Percentiles rank a stretch among this genome's conserved stretches.
These are phyloP conservation scores for Phylloporus sp. DNA, from an alignment of 1,284 basidiomycete species.

Conservation along the genomic window DNA sequence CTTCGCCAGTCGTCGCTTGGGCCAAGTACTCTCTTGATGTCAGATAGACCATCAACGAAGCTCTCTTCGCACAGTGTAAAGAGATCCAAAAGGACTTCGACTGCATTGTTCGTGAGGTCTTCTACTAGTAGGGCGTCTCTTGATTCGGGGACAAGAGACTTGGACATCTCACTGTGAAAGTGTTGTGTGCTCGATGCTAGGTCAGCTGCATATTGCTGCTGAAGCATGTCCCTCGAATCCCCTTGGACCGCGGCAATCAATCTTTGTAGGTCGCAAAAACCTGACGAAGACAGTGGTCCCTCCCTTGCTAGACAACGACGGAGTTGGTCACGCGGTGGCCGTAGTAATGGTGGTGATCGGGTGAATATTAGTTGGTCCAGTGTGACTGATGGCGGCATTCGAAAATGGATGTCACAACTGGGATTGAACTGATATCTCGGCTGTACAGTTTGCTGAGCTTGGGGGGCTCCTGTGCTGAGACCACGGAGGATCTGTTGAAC, in stretches of 20 bases:
- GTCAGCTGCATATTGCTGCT: slow-evolving; percentile 1
- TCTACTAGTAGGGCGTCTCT: neutral
- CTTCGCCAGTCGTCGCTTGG: neutral
- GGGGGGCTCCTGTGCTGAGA: neutral
- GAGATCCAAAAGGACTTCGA: neutral
- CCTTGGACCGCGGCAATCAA: neutral
- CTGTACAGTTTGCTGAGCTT: no score
- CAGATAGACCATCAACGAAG: neutral
- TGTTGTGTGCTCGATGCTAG: neutral
- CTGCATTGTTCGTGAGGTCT: neutral
- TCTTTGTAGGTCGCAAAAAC: neutral
- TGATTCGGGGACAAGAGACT: neutral
- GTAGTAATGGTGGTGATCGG: neutral
- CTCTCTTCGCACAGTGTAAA: neutral
- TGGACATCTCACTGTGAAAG: neutral
- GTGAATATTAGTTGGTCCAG: slow-evolving; percentile 11
- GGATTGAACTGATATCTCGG: neutral
- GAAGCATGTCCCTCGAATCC: neutral
- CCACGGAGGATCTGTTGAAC: slow-evolving; percentile 9
- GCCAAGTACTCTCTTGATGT: neutral
- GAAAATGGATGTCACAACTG: slow-evolving; percentile 1
- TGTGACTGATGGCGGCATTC: neutral
- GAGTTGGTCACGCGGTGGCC: neutral
- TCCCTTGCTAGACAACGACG: neutral
- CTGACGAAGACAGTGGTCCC: neutral